phyloP scores from a whole-genome alignment of 371 early-diverging fungal species.

The Lichtheimia hyalospora region DNA sequence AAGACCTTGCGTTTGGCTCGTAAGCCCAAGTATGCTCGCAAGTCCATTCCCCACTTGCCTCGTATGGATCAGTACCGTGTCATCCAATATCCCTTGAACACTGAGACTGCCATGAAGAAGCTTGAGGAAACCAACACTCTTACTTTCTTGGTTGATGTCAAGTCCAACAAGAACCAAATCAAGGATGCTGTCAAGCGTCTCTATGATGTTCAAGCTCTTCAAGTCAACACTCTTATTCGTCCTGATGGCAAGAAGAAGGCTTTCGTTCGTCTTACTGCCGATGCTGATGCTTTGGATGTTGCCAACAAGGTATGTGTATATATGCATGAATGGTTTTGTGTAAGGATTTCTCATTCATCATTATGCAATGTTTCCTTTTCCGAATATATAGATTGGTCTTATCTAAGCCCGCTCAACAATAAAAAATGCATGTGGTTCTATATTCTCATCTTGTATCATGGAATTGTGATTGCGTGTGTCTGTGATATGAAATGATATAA shows the following conservation, averaged over 20 bases:
- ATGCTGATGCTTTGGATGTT: conserved; percentile 96
- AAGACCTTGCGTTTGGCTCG: conserved; percentile 91
- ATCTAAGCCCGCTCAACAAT: conserved; percentile 1
- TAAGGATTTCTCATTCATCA: too few species aligned
- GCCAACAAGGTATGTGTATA: conserved; percentile 82
- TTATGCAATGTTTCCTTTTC: too few species aligned
- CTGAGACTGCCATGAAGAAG: conserved; percentile 98
- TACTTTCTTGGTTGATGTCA: conserved; percentile 95
- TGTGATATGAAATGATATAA: not conserved
- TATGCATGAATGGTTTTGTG: not conserved
- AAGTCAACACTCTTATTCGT: conserved; percentile 97
- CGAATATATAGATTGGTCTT: conserved; percentile 1
- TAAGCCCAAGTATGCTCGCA: conserved; percentile 91
- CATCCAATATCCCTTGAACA: conserved; percentile 93
- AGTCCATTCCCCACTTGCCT: conserved; percentile 78
- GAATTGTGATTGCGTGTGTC: not conserved
- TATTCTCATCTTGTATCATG: not conserved
- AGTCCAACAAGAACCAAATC: conserved; percentile 98
- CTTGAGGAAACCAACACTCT: conserved; percentile 99
- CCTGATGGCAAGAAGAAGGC: conserved; percentile 99
- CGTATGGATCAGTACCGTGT: conserved; percentile 88
- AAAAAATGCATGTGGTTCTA: not conserved
- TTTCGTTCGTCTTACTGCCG: conserved; percentile 95
- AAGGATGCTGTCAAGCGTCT: conserved; percentile 95
- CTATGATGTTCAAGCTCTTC: conserved; percentile 93